Evolutionary conservation across 2,329 filamentous ascomycete genomes (phyloP).

Genomic region (Penicillium sp.): DNA sequence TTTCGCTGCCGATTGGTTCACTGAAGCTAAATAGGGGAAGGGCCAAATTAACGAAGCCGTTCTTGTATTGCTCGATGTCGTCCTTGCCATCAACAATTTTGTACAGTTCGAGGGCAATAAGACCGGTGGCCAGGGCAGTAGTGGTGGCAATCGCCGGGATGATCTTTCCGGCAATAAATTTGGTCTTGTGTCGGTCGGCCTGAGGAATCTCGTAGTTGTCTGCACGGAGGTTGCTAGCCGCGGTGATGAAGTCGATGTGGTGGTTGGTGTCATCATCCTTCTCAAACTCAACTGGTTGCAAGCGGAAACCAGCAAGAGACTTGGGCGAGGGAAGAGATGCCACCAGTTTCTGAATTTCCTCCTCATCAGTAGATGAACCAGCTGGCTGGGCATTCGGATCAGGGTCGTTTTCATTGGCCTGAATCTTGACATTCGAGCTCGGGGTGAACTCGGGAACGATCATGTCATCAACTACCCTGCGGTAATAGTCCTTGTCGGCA

Average conservation of each 20-base stretch:
- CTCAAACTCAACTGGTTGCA: conserved; percentile 92
- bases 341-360: conserved; percentile 72
- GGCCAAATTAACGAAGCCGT: conserved; percentile 95
- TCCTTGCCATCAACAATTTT: conserved; percentile 95
- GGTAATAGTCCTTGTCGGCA: conserved; percentile 68
- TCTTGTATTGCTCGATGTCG: conserved; percentile 99
- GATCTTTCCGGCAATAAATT: conserved; percentile 99
- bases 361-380: conserved; percentile 65
- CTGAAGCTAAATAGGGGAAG: conserved; percentile 98
- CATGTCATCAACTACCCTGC: conserved; percentile 82
- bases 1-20: conserved; percentile 90
- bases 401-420: conserved; percentile 91
- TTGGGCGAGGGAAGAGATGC: conserved; percentile 74
- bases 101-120: conserved; percentile 90
- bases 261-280: conserved; percentile 98
- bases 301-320: conserved; percentile 80
- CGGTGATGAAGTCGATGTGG: conserved; percentile 99
- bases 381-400: conserved; percentile 73
- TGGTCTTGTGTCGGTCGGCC: conserved; percentile 95
- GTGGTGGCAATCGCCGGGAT: conserved; percentile 98
- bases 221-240: conserved; percentile 91
- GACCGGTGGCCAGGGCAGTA: conserved; percentile 88
- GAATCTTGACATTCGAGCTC: conserved; percentile 89
- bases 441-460: conserved; percentile 95
- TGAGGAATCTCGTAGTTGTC: conserved; percentile 97